Conservation (phyloP, 2,329 filamentous ascomycete species). For the Claviceps digitariae region DNA sequence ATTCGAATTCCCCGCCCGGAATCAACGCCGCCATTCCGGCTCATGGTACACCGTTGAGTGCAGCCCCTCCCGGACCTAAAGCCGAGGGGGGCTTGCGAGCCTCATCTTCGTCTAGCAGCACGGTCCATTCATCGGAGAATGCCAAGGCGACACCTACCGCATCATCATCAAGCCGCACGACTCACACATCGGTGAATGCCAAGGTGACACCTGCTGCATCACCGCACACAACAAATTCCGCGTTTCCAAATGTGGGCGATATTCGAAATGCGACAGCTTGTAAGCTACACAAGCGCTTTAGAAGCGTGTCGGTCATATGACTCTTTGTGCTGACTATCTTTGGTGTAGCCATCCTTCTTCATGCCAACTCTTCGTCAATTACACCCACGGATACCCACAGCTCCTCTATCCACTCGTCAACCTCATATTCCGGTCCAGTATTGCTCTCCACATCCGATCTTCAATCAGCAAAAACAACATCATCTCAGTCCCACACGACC, state of each 20-base stretch:
- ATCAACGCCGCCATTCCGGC: slow-evolving; percentile 22
- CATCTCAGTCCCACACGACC: background rate
- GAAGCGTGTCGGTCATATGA: background rate
- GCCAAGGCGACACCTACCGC: slow-evolving; percentile 4
- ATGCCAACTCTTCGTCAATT: slow-evolving; percentile 6
- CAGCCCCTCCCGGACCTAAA: slow-evolving; percentile 12
- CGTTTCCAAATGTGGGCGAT: slow-evolving; percentile 5
- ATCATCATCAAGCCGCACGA: slow-evolving; percentile 1
- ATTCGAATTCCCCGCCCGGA: slow-evolving; percentile 22
- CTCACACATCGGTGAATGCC: background rate
- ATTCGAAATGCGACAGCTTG: slow-evolving; percentile 13
- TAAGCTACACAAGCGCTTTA: slow-evolving; percentile 4
- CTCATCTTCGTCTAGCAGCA: slow-evolving; percentile 5
- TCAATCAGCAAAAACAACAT: background rate
- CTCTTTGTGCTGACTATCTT: background rate
- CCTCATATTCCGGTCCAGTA: background rate
- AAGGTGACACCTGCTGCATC: slow-evolving; percentile 7
- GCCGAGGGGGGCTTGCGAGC: slow-evolving; percentile 11
- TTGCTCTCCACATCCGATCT: background rate
- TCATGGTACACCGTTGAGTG: slow-evolving; percentile 11
- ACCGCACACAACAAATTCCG: slow-evolving; percentile 4
- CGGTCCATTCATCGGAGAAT: background rate
- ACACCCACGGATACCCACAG: background rate
- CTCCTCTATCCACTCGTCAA: slow-evolving; percentile 1
- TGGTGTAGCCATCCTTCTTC: background rate